phyloP scores from a whole-genome alignment of 116 monocot species.

The Iris pallida region DNA sequence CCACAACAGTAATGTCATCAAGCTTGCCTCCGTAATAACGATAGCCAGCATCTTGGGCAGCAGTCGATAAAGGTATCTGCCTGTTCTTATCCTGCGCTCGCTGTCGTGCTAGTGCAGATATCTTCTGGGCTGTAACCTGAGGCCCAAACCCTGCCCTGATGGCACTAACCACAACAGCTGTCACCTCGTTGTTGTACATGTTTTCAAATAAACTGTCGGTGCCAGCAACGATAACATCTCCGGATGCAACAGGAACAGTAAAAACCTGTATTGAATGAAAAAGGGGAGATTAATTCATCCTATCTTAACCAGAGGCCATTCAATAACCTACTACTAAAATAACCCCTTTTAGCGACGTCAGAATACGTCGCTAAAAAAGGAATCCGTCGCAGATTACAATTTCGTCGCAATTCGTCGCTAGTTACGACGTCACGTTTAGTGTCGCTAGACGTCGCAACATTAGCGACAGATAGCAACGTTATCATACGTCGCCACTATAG shows the following conservation, averaged over 20 bases:
- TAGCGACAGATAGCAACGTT: too few relatives aligned
- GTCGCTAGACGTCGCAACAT: too few relatives aligned
- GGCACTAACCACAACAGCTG: constrained; percentile 24
- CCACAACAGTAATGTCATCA: constrained; percentile 38
- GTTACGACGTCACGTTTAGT: too few relatives aligned
- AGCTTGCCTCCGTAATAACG: constrained; percentile 36
- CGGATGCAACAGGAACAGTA: constrained; percentile 28
- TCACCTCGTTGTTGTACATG: constrained; percentile 28
- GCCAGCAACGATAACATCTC: constrained; percentile 34
- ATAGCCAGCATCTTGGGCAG: constrained; percentile 36
- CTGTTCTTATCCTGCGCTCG: constrained; percentile 33
- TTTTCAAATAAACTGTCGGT: constrained; percentile 40
- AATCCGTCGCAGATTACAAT: too few relatives aligned
- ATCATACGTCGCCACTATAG: too few relatives aligned
- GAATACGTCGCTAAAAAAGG: too few relatives aligned
- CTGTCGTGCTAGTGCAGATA: constrained; percentile 33
- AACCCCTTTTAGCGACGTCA: too few relatives aligned
- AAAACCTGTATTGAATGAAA: constrained; percentile 34
- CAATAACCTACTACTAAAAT: too few relatives aligned
- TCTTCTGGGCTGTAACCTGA: constrained; percentile 31
- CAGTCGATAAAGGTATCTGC: constrained; percentile 30
- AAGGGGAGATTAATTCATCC: too few relatives aligned
- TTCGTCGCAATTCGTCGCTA: too few relatives aligned
- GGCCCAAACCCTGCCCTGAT: constrained; percentile 22
- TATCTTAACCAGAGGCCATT: too few relatives aligned